Evolutionary conservation across 2,329 filamentous ascomycete species (phyloP), one percentile per base, ranked within the genome.

Genomic region (Ascochyta pisi): DNA sequence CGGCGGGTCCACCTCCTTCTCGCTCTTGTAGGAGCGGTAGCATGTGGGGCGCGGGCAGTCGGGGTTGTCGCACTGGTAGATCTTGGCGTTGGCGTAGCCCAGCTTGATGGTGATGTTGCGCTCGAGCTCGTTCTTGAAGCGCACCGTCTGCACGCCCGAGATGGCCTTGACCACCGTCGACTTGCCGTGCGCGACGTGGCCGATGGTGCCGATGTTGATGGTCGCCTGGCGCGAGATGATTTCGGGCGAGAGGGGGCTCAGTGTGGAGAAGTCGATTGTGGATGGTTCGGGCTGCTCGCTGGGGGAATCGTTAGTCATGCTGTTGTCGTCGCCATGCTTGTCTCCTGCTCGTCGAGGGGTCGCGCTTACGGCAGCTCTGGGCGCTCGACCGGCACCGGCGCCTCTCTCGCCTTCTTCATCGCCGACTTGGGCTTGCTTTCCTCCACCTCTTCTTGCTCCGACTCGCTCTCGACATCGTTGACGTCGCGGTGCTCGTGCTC

Each of bases 61-160:
- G 50, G 82, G 77, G 80, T 91, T 97, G 79, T 97, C 92, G 79
- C 95, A 99, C 84, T 97, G 91, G 88, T 98, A 99, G 78, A 99
- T 93, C 82, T 99, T 98, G 71, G 95, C 95, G 79, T 99, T 99
- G 77, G 95, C 95, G 78, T 99, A 99, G 77, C 95, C 95, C 71
- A 99, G 86, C 87, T 99, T 99, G 84, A 99, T 99, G 73, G 95
- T 99, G 74, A 99, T 99, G 79, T 99, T 99, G 74, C 95, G 86
- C 82, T 98, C 96, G 81, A 97, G 82, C 82, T 99, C 95, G 83
- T 98, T 99, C 89, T 99, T 99, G 85, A 99, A 99, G 68, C 95
- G 88, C 74, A 99, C 95, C 16, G 95, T 99, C 85, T 99, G 95
- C 63, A 99, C 95, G 61, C 95, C 95, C 1, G 95, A 98, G 71